Evolutionary conservation across 257 asterid species (phyloP), one percentile per base, ranked within the genome.

Genomic region (Penstemon barbatus): DNA sequence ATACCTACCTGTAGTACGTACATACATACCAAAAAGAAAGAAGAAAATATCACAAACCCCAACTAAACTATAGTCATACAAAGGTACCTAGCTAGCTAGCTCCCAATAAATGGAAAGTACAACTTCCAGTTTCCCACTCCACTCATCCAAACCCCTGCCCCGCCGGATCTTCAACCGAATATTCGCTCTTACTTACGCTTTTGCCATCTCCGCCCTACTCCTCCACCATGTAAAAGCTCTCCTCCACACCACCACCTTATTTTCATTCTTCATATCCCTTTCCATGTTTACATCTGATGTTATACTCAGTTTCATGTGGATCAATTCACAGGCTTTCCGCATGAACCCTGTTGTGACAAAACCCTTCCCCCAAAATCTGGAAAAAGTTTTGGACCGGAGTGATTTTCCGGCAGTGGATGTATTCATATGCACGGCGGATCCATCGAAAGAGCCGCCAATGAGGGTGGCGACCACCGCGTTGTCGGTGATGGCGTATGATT

Each of bases 381-480:
- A 62, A 13, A 57, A 52, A 18, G 38, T 56, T 0, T 11, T 60
- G 0, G 44, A 37, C 8, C 12, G 9, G 39, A 73, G 71, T 4
- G 82, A 82, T 11, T 69, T 70, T 13, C 97, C 96, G 8, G 77
- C 79, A 12, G 15, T 87, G 56, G 94, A 87, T 46, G 76, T 88
- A 60, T 88, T 87, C 60, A 79, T 88, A 57, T 85, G 93, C 72
- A 90, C 96, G 6, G 90, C 97, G 1, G 93, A 90, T 67, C 89
- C 96, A 11, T 49, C 61, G 13, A 84, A 82, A 72, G 97, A 90
- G 66, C 97, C 96, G 6, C 96, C 97, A 38, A 2, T 79, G 9
- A 66, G 12, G 9, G 89, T 85, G 63, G 89, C 86, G 7, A 84
- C 82, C 70, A 87, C 96, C 1, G 92, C 75, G 69, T 70, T 90